Conservation (phyloP, 768 basidiomycete species). For the Paxillus ammoniavirescens region DNA sequence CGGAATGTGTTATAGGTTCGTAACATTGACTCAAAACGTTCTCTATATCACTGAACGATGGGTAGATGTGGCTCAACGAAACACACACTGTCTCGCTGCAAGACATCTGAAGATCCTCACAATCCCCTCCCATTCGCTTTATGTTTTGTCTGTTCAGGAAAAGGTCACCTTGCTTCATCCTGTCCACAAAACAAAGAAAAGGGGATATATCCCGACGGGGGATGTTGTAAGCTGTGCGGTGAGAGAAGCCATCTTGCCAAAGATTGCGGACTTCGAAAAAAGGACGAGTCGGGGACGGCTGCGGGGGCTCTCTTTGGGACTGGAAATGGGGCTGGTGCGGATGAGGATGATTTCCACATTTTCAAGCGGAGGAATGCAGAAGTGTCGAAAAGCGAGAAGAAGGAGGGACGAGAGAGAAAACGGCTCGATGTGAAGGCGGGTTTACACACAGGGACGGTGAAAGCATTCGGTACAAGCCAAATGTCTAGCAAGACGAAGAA, state of each 20-base stretch:
- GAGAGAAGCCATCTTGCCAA: conserved; percentile 83
- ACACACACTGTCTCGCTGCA: conserved; percentile 81
- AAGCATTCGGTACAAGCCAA: conserved; percentile 30
- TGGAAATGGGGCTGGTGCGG: conserved; percentile 65
- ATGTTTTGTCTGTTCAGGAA: conserved; percentile 85
- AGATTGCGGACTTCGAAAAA: conserved; percentile 68
- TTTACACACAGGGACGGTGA: conserved; percentile 40
- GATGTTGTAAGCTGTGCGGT: conserved; percentile 85
- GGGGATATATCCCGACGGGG: conserved; percentile 90
- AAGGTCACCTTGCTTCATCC: conserved; percentile 81
- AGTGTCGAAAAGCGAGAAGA: conserved; percentile 59
- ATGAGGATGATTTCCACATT: conserved; percentile 93
- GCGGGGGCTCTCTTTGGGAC: conserved; percentile 24
- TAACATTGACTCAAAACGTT: neutral
- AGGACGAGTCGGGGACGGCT: conserved; percentile 41
- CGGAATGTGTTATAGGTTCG: conserved; percentile 74
- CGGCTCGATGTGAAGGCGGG: conserved; percentile 43
- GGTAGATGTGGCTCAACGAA: conserved; percentile 76
- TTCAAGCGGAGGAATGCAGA: conserved; percentile 65
- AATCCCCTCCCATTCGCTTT: conserved; percentile 84
- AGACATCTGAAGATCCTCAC: conserved; percentile 53
- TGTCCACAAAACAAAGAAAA: conserved; percentile 80
- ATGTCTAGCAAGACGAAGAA: conserved; percentile 37
- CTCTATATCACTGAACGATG: neutral
- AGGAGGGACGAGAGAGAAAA: conserved; percentile 42